Evolutionary conservation across 2,329 filamentous ascomycete species (phyloP).

Genomic region (Penicillium sp.): DNA sequence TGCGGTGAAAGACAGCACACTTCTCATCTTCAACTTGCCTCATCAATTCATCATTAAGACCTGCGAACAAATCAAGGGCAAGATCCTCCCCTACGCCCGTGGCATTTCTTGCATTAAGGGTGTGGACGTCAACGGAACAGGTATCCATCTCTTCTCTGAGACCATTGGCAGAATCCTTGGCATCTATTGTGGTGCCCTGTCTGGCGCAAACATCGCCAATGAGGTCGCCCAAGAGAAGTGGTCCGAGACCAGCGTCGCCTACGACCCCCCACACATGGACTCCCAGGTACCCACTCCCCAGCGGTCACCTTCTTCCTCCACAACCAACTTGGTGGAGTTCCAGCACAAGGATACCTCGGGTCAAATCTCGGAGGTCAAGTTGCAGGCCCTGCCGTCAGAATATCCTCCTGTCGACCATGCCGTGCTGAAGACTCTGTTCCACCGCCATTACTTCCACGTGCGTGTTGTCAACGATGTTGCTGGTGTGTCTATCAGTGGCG

Average conservation of each 20-base stretch:
- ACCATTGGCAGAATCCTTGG: slow-evolving; percentile 86
- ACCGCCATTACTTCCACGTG: slow-evolving; percentile 96
- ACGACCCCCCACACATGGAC: slow-evolving; percentile 88
- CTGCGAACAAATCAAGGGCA: slow-evolving; percentile 78
- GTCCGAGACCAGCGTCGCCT: slow-evolving; percentile 95
- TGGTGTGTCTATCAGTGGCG: slow-evolving; percentile 89
- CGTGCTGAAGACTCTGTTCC: slow-evolving; percentile 82
- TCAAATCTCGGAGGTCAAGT: slow-evolving; percentile 64
- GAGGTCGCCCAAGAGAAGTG: slow-evolving; percentile 96
- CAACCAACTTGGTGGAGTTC: slow-evolving; percentile 52
- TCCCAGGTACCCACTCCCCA: slow-evolving; percentile 69
- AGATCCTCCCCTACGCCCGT: slow-evolving; percentile 87
- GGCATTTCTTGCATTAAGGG: slow-evolving; percentile 98
- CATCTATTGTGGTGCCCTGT: slow-evolving; percentile 95
- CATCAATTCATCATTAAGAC: slow-evolving; percentile 86
- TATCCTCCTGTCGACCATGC: slow-evolving; percentile 85
- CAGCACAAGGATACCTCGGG: slow-evolving; percentile 70
- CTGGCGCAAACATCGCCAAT: slow-evolving; percentile 91
- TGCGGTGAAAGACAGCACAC: slow-evolving; percentile 77
- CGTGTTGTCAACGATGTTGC: slow-evolving; percentile 93
- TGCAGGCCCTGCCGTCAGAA: slow-evolving; percentile 74
- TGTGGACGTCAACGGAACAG: slow-evolving; percentile 84
- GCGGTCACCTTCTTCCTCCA: slow-evolving; percentile 53
- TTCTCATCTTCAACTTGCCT: slow-evolving; percentile 94
- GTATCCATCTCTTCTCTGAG: slow-evolving; percentile 88